Evolutionary conservation across 1,284 basidiomycete species (phyloP).

Genomic region (Pseudozyma flocculosa): DNA sequence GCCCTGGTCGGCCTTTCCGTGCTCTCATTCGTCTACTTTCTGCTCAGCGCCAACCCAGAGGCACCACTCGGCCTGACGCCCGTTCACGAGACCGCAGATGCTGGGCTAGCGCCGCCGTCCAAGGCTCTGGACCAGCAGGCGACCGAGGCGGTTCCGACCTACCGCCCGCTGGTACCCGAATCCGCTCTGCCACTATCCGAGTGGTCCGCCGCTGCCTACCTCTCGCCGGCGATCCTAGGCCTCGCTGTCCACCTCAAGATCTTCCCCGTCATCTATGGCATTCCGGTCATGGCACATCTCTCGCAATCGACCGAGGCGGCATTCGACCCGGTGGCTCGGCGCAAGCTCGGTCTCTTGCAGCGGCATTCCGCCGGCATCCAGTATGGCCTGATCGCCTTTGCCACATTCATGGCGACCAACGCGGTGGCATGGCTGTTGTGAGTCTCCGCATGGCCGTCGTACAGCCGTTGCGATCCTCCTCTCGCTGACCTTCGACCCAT

Average conservation of each 20-base stretch:
- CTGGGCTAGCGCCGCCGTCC: too few species aligned
- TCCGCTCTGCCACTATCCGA: constrained; percentile 23
- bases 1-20: constrained; percentile 80
- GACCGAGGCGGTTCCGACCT: too few species aligned
- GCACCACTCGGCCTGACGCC: constrained; percentile 19
- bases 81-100: constrained; percentile 1
- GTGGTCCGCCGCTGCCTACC: constrained; percentile 35
- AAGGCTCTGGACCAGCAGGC: too few species aligned
- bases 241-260: constrained; percentile 53
- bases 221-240: constrained; percentile 44
- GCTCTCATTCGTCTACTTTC: constrained; percentile 66
- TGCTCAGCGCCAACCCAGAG: constrained; percentile 45
- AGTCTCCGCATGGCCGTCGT: too few species aligned
- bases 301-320: constrained; percentile 26
- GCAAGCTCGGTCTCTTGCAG: constrained; percentile 17
- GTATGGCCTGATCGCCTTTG: constrained; percentile 71
- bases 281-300: constrained; percentile 72
- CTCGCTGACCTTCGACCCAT: too few species aligned
- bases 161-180: constrained; percentile 27
- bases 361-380: constrained; percentile 63
- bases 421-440: constrained; percentile 57
- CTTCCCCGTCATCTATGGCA: constrained; percentile 87
- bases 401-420: constrained; percentile 71
- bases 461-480: too few species aligned
- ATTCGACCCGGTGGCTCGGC: constrained; percentile 16